Evolutionary conservation across 495 filamentous ascomycete species (phyloP).

Genomic region (Annulohypoxylon maeteangense): DNA sequence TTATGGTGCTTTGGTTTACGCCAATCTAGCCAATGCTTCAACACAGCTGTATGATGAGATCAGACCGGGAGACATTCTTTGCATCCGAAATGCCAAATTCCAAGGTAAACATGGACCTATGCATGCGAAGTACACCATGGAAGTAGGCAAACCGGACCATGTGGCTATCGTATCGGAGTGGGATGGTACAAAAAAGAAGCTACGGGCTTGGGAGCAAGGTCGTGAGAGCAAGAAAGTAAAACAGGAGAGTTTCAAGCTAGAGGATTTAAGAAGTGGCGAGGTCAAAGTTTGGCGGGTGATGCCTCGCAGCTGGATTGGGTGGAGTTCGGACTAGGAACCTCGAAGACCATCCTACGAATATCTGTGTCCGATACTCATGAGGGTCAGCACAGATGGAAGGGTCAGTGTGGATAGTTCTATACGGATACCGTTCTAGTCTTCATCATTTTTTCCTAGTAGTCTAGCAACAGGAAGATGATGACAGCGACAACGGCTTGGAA

Average conservation of each 20-base stretch:
- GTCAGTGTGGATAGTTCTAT: constrained; percentile 39
- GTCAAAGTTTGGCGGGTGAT: constrained; percentile 98
- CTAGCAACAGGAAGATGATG: constrained; percentile 4
- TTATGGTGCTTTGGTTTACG: constrained; percentile 92
- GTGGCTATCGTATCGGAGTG: constrained; percentile 97
- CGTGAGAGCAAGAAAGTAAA: constrained; percentile 95
- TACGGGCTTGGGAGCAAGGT: constrained; percentile 94
- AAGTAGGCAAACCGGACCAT: constrained; percentile 93
- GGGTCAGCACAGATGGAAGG: constrained; percentile 36
- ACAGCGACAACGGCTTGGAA: constrained; percentile 4
- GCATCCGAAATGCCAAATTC: constrained; percentile 92
- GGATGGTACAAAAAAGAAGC: constrained; percentile 99
- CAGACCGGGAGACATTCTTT: constrained; percentile 90
- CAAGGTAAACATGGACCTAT: constrained; percentile 95
- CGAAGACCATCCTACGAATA: constrained; percentile 35
- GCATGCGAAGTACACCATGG: constrained; percentile 90
- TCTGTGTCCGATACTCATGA: constrained; percentile 39
- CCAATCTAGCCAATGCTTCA: constrained; percentile 92
- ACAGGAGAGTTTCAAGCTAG: constrained; percentile 91
- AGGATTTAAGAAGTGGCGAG: constrained; percentile 91
- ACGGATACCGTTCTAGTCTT: constrained; percentile 25
- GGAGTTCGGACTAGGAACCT: constrained; percentile 63
- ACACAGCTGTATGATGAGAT: constrained; percentile 94
- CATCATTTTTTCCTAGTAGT: neutral
- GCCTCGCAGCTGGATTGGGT: constrained; percentile 90